These are phyloP conservation scores for Paracorniculantispora psalliotae DNA, from an alignment of 2,329 filamentous ascomycete genomes.

Conservation along the genomic window DNA sequence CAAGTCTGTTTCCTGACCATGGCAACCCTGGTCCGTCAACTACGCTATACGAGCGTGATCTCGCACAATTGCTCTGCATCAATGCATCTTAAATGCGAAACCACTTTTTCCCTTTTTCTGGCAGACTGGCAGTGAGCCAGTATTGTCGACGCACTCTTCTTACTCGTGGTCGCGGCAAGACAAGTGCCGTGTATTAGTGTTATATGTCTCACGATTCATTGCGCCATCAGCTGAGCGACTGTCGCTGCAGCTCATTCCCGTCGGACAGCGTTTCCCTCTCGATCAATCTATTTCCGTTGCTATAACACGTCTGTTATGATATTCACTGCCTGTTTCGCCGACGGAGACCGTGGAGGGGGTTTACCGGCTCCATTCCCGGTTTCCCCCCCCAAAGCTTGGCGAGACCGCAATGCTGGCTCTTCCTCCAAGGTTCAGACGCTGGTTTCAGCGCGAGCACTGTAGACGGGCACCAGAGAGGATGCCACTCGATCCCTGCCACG, in stretches of 20 bases:
- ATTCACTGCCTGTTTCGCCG: too few species aligned
- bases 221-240: neutral
- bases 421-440: neutral
- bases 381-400: neutral
- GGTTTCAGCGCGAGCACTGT: neutral
- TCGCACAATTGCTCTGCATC: constrained; percentile 3
- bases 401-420: neutral
- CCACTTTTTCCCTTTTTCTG: neutral
- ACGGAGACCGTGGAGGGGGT: neutral
- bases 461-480: neutral
- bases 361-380: neutral
- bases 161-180: neutral
- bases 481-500: neutral
- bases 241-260: neutral
- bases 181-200: neutral
- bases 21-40: neutral
- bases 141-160: neutral
- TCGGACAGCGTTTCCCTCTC: neutral
- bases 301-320: neutral
- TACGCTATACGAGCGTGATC: neutral
- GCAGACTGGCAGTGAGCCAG: neutral
- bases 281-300: neutral
- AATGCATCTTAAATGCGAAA: neutral
- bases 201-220: neutral
- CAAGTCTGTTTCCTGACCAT: neutral